Conservation (phyloP, 768 basidiomycete species). For the Fistulinella prunicolor region DNA sequence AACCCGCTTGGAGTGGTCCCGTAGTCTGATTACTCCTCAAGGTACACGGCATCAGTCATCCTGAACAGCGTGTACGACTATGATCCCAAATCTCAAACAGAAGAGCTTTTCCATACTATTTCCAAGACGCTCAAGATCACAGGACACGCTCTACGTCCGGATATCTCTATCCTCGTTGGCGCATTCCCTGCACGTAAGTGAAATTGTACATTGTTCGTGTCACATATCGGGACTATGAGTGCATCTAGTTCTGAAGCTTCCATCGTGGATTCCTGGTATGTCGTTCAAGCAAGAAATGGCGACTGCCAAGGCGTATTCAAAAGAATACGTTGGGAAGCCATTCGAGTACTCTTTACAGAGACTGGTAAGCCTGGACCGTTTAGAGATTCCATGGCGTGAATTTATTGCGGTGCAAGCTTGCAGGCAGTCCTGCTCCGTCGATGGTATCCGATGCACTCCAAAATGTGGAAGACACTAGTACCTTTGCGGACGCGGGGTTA, state of each 20-base stretch:
- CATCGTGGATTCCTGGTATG: constrained; percentile 26
- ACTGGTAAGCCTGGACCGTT: constrained; percentile 11
- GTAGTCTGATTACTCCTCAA: neutral
- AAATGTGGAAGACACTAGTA: constrained; percentile 7
- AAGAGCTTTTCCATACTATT: constrained; percentile 14
- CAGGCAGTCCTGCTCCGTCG: constrained; percentile 7
- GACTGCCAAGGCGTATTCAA: constrained; percentile 9
- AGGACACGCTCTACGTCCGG: constrained; percentile 14
- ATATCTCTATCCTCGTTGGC: constrained; percentile 15
- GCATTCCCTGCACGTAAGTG: constrained; percentile 18
- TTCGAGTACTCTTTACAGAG: constrained; percentile 17
- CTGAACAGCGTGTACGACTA: constrained; percentile 22
- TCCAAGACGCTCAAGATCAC: constrained; percentile 3
- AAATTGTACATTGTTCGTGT: neutral
- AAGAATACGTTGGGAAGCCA: constrained; percentile 14
- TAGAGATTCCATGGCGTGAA: neutral
- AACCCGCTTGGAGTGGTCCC: neutral
- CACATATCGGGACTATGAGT: neutral
- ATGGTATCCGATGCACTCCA: constrained; percentile 22
- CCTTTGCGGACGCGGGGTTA: neutral
- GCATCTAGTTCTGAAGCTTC: constrained; percentile 16
- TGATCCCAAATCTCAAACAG: constrained; percentile 8
- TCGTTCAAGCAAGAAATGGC: constrained; percentile 22
- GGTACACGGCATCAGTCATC: constrained; percentile 22
- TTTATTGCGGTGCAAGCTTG: constrained; percentile 9